Conservation (phyloP, 306 rosid genomes). For the Trifolium pratense region DNA sequence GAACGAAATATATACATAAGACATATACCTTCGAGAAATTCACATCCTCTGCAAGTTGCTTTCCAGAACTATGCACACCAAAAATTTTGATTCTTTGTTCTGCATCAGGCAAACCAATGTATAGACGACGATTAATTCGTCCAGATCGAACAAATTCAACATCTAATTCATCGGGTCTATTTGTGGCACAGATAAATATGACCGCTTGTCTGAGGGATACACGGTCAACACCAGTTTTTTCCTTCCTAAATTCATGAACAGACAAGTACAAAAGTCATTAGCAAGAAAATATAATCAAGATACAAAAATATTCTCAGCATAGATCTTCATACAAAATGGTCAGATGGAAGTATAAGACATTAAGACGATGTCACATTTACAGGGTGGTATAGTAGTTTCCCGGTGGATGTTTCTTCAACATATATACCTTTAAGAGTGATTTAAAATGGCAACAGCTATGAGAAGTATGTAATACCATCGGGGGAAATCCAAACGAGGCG, state of each 20-base stretch:
- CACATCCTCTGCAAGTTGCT: constrained; percentile 80
- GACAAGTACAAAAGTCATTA: constrained; percentile 26
- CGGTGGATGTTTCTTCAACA: constrained; percentile 1
- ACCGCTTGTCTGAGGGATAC: constrained; percentile 94
- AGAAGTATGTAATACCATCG: constrained; percentile 1
- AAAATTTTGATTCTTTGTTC: constrained; percentile 87
- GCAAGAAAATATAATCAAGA: constrained; percentile 18
- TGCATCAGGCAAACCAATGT: constrained; percentile 93
- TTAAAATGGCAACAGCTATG: constrained; percentile 23
- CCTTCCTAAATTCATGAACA: constrained; percentile 69
- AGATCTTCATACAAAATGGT: constrained; percentile 14
- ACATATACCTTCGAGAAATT: constrained; percentile 70
- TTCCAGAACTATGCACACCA: constrained; percentile 85
- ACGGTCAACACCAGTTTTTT: constrained; percentile 83
- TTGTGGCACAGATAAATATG: constrained; percentile 95
- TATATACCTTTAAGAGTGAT: background rate
- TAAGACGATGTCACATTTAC: background rate
- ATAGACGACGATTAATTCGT: constrained; percentile 93
- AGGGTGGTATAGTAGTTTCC: constrained; percentile 9
- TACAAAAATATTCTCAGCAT: background rate
- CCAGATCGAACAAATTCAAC: constrained; percentile 88
- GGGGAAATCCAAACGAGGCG: background rate
- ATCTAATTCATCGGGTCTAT: constrained; percentile 94
- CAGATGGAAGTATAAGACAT: constrained; percentile 7
- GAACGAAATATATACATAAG: constrained; percentile 34